phyloP scores from a whole-genome alignment of 345 rosid species.

The Pelargonium nanum region DNA sequence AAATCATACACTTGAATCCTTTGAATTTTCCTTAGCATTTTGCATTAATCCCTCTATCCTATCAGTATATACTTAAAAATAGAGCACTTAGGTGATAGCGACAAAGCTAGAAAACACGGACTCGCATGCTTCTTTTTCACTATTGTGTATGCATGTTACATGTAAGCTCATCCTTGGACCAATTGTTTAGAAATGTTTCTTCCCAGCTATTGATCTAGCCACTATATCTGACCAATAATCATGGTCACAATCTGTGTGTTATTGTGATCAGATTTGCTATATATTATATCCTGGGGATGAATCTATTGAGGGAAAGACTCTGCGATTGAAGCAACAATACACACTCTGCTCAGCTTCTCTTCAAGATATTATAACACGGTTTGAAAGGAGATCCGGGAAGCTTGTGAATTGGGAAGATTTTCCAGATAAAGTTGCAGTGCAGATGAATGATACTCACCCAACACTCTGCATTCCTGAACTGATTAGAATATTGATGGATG shows the following conservation, averaged over 20 bases:
- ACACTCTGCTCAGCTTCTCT: conserved; percentile 45
- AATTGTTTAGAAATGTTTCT: too few species aligned
- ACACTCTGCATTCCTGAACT: conserved; percentile 44
- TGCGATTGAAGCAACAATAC: conserved; percentile 44
- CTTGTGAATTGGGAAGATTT: conserved; percentile 30
- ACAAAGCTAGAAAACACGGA: too few species aligned
- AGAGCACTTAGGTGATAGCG: too few species aligned
- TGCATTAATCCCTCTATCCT: too few species aligned
- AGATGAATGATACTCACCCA: conserved; percentile 52
- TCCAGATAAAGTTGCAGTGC: conserved; percentile 41
- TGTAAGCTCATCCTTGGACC: too few species aligned
- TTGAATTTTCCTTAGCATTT: not conserved
- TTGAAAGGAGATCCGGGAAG: conserved; percentile 29
- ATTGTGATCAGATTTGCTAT: conserved; percentile 34
- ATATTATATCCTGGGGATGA: conserved; percentile 44
- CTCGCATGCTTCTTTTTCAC: too few species aligned
- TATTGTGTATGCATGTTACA: too few species aligned
- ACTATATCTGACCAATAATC: too few species aligned
- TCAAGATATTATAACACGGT: conserved; percentile 38
- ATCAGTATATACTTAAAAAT: too few species aligned
- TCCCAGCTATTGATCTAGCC: too few species aligned
- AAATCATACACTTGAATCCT: not conserved
- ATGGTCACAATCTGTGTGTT: too few species aligned
- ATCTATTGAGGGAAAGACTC: conserved; percentile 36
- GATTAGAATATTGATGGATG: conserved; percentile 37